phyloP scores from a whole-genome alignment of 2,329 filamentous ascomycete species.

The Alternaria sp. region DNA sequence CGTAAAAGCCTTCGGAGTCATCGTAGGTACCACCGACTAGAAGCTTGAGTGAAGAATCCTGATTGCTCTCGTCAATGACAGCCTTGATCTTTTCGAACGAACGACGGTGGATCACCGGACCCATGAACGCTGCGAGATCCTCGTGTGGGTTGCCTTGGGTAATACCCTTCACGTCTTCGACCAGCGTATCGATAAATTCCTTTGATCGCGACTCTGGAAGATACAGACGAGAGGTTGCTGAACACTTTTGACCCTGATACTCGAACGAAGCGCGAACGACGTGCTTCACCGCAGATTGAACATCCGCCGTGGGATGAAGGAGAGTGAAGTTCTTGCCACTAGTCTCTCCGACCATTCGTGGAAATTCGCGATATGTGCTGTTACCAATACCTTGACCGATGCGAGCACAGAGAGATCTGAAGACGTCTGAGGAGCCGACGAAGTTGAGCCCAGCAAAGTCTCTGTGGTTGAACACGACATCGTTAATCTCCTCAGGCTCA shows the following conservation, averaged over 20 bases:
- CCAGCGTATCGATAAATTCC: constrained; percentile 71
- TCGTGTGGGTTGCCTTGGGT: constrained; percentile 72
- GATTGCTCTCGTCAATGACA: constrained; percentile 79
- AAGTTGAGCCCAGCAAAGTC: constrained; percentile 91
- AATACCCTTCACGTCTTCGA: constrained; percentile 72
- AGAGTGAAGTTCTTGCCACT: constrained; percentile 93
- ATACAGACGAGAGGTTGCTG: constrained; percentile 80
- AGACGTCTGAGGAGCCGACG: constrained; percentile 89
- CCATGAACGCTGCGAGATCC: constrained; percentile 78
- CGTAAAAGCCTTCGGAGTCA: constrained; percentile 78
- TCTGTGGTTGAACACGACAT: constrained; percentile 75
- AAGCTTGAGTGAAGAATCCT: constrained; percentile 74
- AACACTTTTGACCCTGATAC: constrained; percentile 91
- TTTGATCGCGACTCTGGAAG: constrained; percentile 77
- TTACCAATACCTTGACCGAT: constrained; percentile 83
- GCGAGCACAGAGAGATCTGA: constrained; percentile 84
- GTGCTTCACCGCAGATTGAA: constrained; percentile 79
- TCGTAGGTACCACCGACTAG: constrained; percentile 79
- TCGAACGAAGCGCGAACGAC: constrained; percentile 87
- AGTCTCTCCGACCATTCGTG: constrained; percentile 86
- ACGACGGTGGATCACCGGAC: constrained; percentile 81
- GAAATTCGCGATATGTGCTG: constrained; percentile 82
- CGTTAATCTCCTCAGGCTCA: constrained; percentile 82
- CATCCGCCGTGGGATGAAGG: constrained; percentile 77
- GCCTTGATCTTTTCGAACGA: constrained; percentile 80